Conservation (phyloP, 768 basidiomycete genomes). For the Boletus insuetus region DNA sequence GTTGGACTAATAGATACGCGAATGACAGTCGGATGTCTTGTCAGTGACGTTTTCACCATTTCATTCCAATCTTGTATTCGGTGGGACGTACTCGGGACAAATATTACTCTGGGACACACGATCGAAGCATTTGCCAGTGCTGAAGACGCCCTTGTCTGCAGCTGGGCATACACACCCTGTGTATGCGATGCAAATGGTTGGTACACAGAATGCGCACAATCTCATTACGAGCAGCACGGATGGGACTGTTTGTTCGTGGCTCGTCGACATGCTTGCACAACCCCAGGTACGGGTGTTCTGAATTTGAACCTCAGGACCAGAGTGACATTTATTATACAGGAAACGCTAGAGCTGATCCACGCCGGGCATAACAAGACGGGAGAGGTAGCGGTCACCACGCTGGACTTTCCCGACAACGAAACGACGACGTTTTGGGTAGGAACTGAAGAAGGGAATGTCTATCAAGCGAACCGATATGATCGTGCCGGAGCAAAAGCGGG, state of each 20-base stretch:
- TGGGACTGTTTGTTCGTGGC: constrained; percentile 95
- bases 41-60: constrained; percentile 97
- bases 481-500: constrained; percentile 97
- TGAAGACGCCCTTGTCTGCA: constrained; percentile 95
- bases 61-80: constrained; percentile 95
- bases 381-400: constrained; percentile 90
- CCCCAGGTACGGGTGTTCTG: constrained; percentile 65
- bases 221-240: constrained; percentile 96
- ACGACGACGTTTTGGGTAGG: constrained; percentile 97
- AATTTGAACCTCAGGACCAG: neutral
- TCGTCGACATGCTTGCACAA: constrained; percentile 97
- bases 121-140: constrained; percentile 91
- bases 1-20: constrained; percentile 2
- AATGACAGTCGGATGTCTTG: constrained; percentile 86
- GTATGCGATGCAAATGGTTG: constrained; percentile 97
- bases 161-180: constrained; percentile 98
- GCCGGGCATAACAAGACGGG: constrained; percentile 94
- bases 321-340: constrained; percentile 44
- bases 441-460: constrained; percentile 96
- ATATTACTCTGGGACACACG: constrained; percentile 98
- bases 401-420: constrained; percentile 95
- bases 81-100: constrained; percentile 99
- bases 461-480: constrained; percentile 95
- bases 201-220: constrained; percentile 98
- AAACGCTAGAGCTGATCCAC: constrained; percentile 89